Conservation (phyloP, 2,329 filamentous ascomycete genomes). For the Hypoxylon sp. region DNA sequence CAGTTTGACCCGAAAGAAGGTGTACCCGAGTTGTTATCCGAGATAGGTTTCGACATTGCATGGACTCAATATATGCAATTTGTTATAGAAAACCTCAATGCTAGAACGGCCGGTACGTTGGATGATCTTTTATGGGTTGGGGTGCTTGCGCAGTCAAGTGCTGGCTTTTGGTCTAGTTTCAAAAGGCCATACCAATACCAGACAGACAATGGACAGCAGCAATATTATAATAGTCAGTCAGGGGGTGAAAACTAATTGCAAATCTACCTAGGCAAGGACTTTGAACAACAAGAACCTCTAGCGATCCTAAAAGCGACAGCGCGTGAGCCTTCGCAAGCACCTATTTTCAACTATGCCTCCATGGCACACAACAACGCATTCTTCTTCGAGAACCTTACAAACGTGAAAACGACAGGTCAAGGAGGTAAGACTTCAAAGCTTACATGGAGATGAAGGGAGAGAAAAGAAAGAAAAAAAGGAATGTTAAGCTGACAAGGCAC, state of each 20-base stretch:
- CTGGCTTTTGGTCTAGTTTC: too few relatives aligned
- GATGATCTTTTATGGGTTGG: background rate
- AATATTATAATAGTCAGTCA: too few relatives aligned
- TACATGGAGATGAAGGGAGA: background rate
- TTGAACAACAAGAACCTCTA: constrained; percentile 69
- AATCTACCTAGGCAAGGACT: constrained; percentile 67
- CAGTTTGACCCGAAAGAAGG: constrained; percentile 53
- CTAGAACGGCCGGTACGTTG: constrained; percentile 72
- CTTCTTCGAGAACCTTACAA: constrained; percentile 72
- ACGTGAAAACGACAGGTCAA: constrained; percentile 17
- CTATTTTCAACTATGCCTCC: constrained; percentile 93
- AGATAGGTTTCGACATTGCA: constrained; percentile 74
- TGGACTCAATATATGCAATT: constrained; percentile 85
- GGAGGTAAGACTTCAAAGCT: background rate
- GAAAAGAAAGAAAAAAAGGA: background rate
- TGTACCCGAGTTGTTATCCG: constrained; percentile 75
- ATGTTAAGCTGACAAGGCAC: constrained; percentile 9
- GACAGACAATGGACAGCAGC: too few relatives aligned
- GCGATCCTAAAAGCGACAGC: constrained; percentile 78
- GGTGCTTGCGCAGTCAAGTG: background rate
- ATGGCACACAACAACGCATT: constrained; percentile 93
- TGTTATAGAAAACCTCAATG: constrained; percentile 79
- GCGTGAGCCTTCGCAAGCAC: constrained; percentile 78
- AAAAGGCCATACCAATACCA: too few relatives aligned
- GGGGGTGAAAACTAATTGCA: constrained; percentile 21